Conservation (phyloP, 2,329 filamentous ascomycete species). For the Periconia sp. region DNA sequence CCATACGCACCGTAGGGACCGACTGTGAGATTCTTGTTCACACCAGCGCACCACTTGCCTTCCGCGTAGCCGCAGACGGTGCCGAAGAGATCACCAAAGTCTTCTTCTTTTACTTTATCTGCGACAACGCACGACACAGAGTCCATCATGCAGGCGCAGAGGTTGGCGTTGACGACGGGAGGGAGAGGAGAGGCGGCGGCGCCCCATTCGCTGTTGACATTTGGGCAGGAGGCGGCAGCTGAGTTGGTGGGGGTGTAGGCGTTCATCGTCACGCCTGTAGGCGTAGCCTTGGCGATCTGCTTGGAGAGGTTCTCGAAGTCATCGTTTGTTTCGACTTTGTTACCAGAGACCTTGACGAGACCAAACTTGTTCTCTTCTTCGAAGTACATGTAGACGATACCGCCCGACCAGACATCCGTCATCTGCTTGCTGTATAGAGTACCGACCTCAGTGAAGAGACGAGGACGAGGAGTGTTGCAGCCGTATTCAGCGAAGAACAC, state of each 20-base stretch:
- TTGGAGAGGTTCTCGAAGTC: conserved; percentile 66
- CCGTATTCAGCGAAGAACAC: conserved; percentile 99
- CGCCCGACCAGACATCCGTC: conserved; percentile 88
- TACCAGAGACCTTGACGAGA: conserved; percentile 68
- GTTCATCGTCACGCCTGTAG: conserved; percentile 68
- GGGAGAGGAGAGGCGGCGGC: conserved; percentile 73
- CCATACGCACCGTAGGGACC: conserved; percentile 78
- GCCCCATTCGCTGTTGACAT: conserved; percentile 68
- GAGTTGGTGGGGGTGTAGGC: conserved; percentile 78
- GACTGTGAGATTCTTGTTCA: conserved; percentile 68
- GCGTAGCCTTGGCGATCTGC: conserved; percentile 70
- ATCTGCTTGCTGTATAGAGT: conserved; percentile 82
- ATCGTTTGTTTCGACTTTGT: conserved; percentile 67
- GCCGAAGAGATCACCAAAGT: conserved; percentile 73
- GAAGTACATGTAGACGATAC: conserved; percentile 99
- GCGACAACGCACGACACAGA: conserved; percentile 73
- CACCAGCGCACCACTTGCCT: conserved; percentile 67
- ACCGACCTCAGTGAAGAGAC: conserved; percentile 83
- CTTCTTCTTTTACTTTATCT: conserved; percentile 59
- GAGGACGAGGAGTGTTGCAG: conserved; percentile 77
- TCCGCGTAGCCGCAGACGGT: conserved; percentile 69
- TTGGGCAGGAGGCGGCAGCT: conserved; percentile 73
- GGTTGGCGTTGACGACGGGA: conserved; percentile 75
- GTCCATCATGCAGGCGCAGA: conserved; percentile 86
- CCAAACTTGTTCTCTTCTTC: conserved; percentile 90